Base-by-base conservation (phyloP, 345 rosid species). In the Acer yangbiense region DNA sequence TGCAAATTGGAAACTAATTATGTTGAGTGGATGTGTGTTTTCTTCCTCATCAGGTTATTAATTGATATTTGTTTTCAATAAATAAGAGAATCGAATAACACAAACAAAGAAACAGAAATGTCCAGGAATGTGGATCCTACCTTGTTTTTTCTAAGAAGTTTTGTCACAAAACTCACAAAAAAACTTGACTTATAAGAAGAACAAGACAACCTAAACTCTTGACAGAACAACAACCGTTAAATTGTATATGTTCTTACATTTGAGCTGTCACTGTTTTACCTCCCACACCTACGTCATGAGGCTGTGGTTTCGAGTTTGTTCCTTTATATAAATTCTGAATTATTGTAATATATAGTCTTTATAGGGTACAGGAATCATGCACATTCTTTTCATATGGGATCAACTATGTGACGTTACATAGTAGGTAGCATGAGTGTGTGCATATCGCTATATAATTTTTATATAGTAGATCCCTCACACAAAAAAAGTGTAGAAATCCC, bases 71-170 rank as follows among this genome's bases (percentile, higher is more conserved):
- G n/a, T 54, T 54, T 54, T 54, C 58, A 54, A 54, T 54, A 17
- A 54, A 4, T 54, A 54, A 54, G n/a, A 6, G n/a, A 54, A 35
- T 35, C 39, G 39, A 16, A 54, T 9, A 46, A 9, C 3, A 46
- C 6, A 43, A 35, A 57, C 65, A 6, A 39, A 57, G 52, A 57
- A 39, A 57, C 32, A 57, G 9, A 72, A 39, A 41, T 39, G 35
- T 58, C 54, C 12, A n/a, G 6, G 48, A 39, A 57, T 4, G 66
- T 72, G 66, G 75, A 72, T 72, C 66, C 66, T 72, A 57, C 75
- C 62, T 20, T 35, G 23, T 69, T 62, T 69, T 54, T 39, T 25
- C 54, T 7, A 12, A 11, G 54, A 72, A 72, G 20, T 35, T 35
- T 35, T 4, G 39, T 35, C 39, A 57, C 17, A 9, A 9, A 70